Evolutionary conservation across 768 basidiomycete genomes (phyloP).

Genomic region (Mycena vitilis): DNA sequence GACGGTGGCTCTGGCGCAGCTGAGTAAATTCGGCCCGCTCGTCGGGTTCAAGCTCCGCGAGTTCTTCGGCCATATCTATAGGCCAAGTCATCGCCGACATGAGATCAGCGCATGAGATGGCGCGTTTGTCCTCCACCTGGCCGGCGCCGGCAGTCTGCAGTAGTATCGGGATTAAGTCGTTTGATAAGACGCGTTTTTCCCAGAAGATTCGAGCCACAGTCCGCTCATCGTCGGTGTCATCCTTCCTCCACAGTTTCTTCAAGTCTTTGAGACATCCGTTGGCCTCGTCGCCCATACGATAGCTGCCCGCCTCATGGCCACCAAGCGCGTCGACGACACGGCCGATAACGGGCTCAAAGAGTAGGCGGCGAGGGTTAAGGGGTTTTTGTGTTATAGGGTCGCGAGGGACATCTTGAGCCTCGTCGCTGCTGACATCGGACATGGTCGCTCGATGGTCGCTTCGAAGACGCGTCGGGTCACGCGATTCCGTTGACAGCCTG

Average conservation of each 20-base stretch:
- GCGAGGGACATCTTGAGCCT: constrained; percentile 20
- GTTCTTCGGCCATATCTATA: constrained; percentile 93
- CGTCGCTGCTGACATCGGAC: constrained; percentile 33
- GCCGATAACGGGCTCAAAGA: constrained; percentile 76
- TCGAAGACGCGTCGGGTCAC: constrained; percentile 19
- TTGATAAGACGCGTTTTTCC: constrained; percentile 84
- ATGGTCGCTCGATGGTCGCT: constrained; percentile 23
- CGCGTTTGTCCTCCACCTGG: constrained; percentile 60
- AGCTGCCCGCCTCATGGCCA: constrained; percentile 73
- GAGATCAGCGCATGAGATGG: constrained; percentile 86
- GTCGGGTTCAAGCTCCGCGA: constrained; percentile 88
- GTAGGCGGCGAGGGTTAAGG: constrained; percentile 49
- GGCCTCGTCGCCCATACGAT: constrained; percentile 86
- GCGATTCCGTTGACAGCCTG: no score
- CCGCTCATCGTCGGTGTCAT: constrained; percentile 96
- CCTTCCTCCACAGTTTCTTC: constrained; percentile 95
- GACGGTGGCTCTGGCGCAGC: constrained; percentile 80
- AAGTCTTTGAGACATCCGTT: constrained; percentile 90
- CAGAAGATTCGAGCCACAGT: constrained; percentile 95
- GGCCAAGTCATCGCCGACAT: constrained; percentile 99
- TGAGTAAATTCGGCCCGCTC: constrained; percentile 90
- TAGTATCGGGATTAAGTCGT: constrained; percentile 36
- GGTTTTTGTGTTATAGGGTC: constrained; percentile 26
- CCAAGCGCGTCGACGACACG: constrained; percentile 86
- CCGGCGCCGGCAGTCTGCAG: constrained; percentile 4